Evolutionary conservation across 371 early-diverging fungal species (phyloP).

Genomic region (Apophysomyces trapeziformis): DNA sequence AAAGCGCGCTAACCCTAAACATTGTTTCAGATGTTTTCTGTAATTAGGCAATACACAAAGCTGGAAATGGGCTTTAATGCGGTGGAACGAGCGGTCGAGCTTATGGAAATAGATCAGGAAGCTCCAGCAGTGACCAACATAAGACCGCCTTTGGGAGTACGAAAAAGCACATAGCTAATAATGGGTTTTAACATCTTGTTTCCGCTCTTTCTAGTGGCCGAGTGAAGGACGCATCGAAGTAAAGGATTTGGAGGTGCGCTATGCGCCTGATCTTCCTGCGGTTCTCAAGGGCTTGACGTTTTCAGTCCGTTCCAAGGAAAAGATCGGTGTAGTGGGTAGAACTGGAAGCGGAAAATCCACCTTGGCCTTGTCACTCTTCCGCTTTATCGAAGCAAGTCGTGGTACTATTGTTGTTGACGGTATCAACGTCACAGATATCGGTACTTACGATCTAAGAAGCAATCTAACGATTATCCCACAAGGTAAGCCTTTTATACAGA

Average conservation of each 20-base stretch:
- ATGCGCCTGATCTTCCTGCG: constrained; percentile 57
- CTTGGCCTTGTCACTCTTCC: constrained; percentile 70
- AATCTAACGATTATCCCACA: constrained; percentile 76
- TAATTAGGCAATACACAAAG: constrained; percentile 70
- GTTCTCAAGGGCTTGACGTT: constrained; percentile 61
- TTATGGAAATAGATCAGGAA: constrained; percentile 78
- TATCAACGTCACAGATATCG: constrained; percentile 70
- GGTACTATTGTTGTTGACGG: constrained; percentile 76
- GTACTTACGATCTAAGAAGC: constrained; percentile 66
- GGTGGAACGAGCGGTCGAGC: constrained; percentile 87
- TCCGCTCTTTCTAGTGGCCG: neutral
- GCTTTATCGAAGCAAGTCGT: constrained; percentile 65
- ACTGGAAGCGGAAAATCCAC: constrained; percentile 82
- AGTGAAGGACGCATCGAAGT: constrained; percentile 60
- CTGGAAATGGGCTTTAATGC: constrained; percentile 85
- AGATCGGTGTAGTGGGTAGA: constrained; percentile 64
- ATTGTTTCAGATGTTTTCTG: constrained; percentile 60
- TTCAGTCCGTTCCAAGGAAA: constrained; percentile 45
- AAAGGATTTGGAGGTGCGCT: constrained; percentile 54
- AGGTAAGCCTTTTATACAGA: constrained; percentile 12
- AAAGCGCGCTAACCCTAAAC: neutral
- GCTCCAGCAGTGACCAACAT: constrained; percentile 59
- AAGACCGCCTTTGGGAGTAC: constrained; percentile 43
- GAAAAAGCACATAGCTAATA: neutral
- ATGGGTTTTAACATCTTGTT: neutral